Conservation (phyloP, 306 rosid genomes). For the Dalbergia cochinchinensis region DNA sequence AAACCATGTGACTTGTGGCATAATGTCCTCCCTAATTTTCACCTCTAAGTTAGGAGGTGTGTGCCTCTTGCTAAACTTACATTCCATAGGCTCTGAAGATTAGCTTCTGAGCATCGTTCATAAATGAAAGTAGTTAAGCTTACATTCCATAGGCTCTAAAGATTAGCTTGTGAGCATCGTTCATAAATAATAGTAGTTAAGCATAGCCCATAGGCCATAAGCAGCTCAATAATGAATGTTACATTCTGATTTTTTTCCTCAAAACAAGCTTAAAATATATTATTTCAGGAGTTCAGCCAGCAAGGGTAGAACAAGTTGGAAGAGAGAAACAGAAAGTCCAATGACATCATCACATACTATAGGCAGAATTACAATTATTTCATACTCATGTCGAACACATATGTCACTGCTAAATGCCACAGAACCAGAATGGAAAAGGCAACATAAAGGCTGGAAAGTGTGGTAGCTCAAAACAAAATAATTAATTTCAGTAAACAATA, state of each 20-base stretch:
- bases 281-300: not conserved
- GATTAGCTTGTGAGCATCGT: not conserved
- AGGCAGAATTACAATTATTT: constrained; percentile 4
- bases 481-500: not conserved
- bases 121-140: constrained; percentile 1
- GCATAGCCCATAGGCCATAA: not conserved
- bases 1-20: too few species aligned
- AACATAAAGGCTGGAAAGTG: not conserved
- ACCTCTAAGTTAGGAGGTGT: too few species aligned
- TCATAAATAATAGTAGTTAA: constrained; percentile 5
- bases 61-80: too few species aligned
- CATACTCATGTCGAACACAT: constrained; percentile 5
- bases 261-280: not conserved
- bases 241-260: not conserved
- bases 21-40: too few species aligned
- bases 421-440: not conserved
- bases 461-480: constrained; percentile 9
- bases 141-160: too few species aligned
- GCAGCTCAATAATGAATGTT: constrained; percentile 6
- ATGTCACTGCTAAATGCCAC: not conserved
- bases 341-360: constrained; percentile 2
- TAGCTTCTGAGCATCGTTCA: not conserved
- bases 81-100: too few species aligned
- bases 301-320: constrained; percentile 9
- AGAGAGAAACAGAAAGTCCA: not conserved